Evolutionary conservation across 2,329 filamentous ascomycete genomes (phyloP).

Genomic region (Talaromyces sp.): DNA sequence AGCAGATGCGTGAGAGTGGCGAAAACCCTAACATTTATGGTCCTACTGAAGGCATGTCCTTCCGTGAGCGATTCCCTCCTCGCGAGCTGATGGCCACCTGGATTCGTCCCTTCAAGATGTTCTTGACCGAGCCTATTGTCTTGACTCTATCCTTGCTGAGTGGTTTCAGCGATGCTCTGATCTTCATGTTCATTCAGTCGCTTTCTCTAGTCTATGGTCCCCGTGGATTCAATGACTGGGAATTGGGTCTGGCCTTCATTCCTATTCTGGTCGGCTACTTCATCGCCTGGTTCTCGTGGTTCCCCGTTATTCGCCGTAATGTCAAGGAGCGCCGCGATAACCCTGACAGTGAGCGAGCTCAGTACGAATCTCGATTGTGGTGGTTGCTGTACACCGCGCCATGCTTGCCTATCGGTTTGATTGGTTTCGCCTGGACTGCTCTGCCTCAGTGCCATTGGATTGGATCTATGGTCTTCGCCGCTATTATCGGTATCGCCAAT

Average conservation of each 20-base stretch:
- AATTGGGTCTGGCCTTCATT: slow-evolving; percentile 57
- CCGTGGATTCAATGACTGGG: slow-evolving; percentile 58
- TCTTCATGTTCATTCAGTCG: slow-evolving; percentile 69
- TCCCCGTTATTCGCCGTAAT: slow-evolving; percentile 58
- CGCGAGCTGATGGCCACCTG: slow-evolving; percentile 62
- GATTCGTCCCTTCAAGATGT: slow-evolving; percentile 65
- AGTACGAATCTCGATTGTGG: slow-evolving; percentile 67
- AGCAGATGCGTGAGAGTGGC: slow-evolving; percentile 67
- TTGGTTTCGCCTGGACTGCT: slow-evolving; percentile 65
- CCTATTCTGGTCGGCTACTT: slow-evolving; percentile 62
- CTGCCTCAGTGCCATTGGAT: slow-evolving; percentile 63
- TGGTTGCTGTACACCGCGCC: slow-evolving; percentile 64
- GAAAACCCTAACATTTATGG: slow-evolving; percentile 66
- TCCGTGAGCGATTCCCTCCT: slow-evolving; percentile 60
- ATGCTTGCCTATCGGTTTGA: slow-evolving; percentile 61
- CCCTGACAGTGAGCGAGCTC: slow-evolving; percentile 56
- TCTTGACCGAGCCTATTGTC: slow-evolving; percentile 67
- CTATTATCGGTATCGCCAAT: slow-evolving; percentile 66
- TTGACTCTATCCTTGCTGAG: slow-evolving; percentile 62
- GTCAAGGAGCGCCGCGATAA: slow-evolving; percentile 49
- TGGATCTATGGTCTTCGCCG: slow-evolving; percentile 61
- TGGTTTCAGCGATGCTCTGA: slow-evolving; percentile 66
- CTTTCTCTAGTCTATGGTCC: slow-evolving; percentile 62
- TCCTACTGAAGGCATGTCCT: slow-evolving; percentile 69
- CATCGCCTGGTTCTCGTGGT: slow-evolving; percentile 60